These are phyloP conservation scores for Podospora comata DNA, from an alignment of 495 filamentous ascomycete species.

Conservation along the genomic window DNA sequence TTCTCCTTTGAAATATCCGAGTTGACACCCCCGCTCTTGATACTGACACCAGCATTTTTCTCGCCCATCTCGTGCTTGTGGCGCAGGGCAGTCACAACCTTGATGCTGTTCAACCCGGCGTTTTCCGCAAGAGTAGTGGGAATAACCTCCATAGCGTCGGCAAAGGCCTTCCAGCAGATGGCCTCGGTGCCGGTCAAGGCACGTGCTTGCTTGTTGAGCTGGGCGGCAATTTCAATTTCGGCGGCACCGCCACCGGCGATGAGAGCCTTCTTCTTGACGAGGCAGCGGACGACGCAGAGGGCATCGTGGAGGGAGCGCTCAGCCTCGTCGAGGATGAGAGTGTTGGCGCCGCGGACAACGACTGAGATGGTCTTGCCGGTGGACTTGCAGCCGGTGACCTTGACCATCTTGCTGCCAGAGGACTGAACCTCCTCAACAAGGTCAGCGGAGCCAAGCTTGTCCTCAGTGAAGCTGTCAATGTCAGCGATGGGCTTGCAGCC, in stretches of 20 bases:
- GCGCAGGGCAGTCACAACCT: slow-evolving; percentile 94
- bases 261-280: slow-evolving; percentile 97
- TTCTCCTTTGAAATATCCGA: slow-evolving; percentile 94
- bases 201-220: slow-evolving; percentile 75
- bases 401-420: slow-evolving; percentile 85
- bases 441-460: slow-evolving; percentile 96
- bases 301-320: slow-evolving; percentile 95
- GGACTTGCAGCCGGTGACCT: slow-evolving; percentile 84
- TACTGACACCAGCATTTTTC: slow-evolving; percentile 93
- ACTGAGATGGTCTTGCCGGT: slow-evolving; percentile 86
- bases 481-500: slow-evolving; percentile 99
- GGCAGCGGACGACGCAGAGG: slow-evolving; percentile 92
- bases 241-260: slow-evolving; percentile 95
- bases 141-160: slow-evolving; percentile 95
- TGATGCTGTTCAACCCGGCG: slow-evolving; percentile 94
- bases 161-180: slow-evolving; percentile 98
- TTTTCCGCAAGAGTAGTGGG: slow-evolving; percentile 97
- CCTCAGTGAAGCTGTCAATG: slow-evolving; percentile 97
- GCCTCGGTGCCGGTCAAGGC: slow-evolving; percentile 83
- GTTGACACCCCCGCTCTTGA: slow-evolving; percentile 95
- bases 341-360: slow-evolving; percentile 90
- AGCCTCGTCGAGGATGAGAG: slow-evolving; percentile 90
- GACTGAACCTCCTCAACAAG: slow-evolving; percentile 89
- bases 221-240: slow-evolving; percentile 88
- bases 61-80: slow-evolving; percentile 92